Percentiles rank a stretch among this genome's conserved stretches.
Evolutionary conservation across 495 filamentous ascomycete genomes (phyloP).

Genomic region (Echria macrotheca): DNA sequence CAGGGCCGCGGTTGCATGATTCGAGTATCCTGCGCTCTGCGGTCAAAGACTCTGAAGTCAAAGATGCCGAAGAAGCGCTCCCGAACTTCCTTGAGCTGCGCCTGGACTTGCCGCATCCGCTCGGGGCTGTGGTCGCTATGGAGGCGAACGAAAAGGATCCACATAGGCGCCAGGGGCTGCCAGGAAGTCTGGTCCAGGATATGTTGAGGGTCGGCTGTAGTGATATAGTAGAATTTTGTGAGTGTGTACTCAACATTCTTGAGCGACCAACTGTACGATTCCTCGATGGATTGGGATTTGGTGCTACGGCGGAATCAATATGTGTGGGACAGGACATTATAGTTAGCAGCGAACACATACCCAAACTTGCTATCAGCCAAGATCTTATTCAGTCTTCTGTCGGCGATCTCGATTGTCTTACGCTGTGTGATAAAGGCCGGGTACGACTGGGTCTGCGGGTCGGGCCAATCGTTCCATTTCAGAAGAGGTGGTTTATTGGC

Average conservation of each 20-base stretch:
- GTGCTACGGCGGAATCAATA: constrained; percentile 23
- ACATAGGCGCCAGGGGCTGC: constrained; percentile 21
- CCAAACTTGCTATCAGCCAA: constrained; percentile 31
- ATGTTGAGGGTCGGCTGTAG: too few species aligned
- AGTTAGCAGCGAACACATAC: constrained; percentile 13
- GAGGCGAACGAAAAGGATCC: constrained; percentile 37
- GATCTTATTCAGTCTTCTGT: constrained; percentile 16
- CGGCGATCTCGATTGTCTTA: constrained; percentile 29
- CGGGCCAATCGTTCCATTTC: constrained; percentile 40
- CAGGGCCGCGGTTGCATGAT: constrained; percentile 2
- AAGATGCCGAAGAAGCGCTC: constrained; percentile 37
- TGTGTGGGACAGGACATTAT: neutral
- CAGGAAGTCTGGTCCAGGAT: too few species aligned
- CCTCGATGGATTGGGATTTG: constrained; percentile 36
- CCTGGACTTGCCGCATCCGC: constrained; percentile 35
- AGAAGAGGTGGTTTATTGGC: constrained; percentile 14
- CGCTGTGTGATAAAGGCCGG: constrained; percentile 30
- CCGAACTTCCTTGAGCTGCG: constrained; percentile 28
- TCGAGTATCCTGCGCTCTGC: constrained; percentile 36
- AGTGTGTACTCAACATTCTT: constrained; percentile 39
- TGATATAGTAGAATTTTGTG: constrained; percentile 24
- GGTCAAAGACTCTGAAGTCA: constrained; percentile 38
- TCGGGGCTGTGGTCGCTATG: constrained; percentile 39
- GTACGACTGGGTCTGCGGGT: constrained; percentile 28
- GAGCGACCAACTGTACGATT: constrained; percentile 38